Base-by-base conservation (phyloP, 2,329 filamentous ascomycete species). In the Tothia fuscella region DNA sequence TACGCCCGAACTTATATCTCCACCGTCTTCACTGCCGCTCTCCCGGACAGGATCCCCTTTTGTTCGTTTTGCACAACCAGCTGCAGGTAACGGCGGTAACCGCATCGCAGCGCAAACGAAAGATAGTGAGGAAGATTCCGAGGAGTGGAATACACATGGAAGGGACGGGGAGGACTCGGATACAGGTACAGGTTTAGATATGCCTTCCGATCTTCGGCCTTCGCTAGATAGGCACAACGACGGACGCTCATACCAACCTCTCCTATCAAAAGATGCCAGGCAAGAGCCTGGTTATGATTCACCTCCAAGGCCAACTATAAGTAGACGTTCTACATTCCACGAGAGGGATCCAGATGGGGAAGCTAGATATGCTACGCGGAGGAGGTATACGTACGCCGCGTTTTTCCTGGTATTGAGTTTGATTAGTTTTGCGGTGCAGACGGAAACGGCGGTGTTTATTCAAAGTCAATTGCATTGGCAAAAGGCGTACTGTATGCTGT, bases 401-500 rank as follows among this genome's bases (percentile, higher is more conserved):
- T 74, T 87, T 50, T 95, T 95, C 61, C 71, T 98, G 46, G 63
- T 81, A 22, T 57, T 95, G 50, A 91, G 83, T 56, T 69, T 98
- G 55, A 66, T 93, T 45, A 82, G 83, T 56, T 98, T 98, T 59
- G 85, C 86, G 36, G 69, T 94, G 5, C 91, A 98, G 72, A 96
- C 91, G 3, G 89, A 96, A 68, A 86, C 93, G 41, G 89, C 88
- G 9, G 80, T 93, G 7, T 88, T 95, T 64, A 91, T 98, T 47
- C 89, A 96, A 65, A 80, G 89, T 58, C 79, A 91, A 46, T 65
- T 95, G 48, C 78, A 82, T 48, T 98, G 91, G 91, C 77, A 93
- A 65, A 98, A 98, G 67, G 85, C 91, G n/a, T 98, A 95, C 66
- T 93, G 86, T 69, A 98, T 98, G 91, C 76, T 98, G 71, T 95